phyloP scores from a whole-genome alignment of 2,329 filamentous ascomycete genomes.

The Penicillium sp. region DNA sequence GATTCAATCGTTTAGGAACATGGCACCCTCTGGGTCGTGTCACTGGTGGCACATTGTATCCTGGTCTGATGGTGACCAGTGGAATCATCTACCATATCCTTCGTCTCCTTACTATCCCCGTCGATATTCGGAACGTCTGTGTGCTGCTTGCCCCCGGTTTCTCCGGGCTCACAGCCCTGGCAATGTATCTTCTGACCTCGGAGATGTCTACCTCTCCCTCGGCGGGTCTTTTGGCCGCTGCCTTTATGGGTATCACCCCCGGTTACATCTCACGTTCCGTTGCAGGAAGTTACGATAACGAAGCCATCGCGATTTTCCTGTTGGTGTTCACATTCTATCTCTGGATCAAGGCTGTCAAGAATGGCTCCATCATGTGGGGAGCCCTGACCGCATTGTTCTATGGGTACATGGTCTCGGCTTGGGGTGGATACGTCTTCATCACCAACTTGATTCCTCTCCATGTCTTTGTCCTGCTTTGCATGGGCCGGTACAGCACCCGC shows the following conservation, averaged over 20 bases:
- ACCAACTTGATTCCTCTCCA: slow-evolving; percentile 95
- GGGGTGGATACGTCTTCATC: slow-evolving; percentile 99
- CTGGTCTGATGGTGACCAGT: slow-evolving; percentile 98
- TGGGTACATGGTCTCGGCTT: slow-evolving; percentile 99
- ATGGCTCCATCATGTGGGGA: slow-evolving; percentile 95
- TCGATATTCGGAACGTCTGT: slow-evolving; percentile 98
- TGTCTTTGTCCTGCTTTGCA: slow-evolving; percentile 88
- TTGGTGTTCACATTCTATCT: slow-evolving; percentile 98
- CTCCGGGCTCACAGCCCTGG: slow-evolving; percentile 90
- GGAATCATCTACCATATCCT: slow-evolving; percentile 95
- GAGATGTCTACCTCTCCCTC: slow-evolving; percentile 97
- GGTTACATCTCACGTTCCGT: slow-evolving; percentile 98
- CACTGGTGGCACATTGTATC: slow-evolving; percentile 97
- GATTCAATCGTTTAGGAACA: slow-evolving; percentile 61
- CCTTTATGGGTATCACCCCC: slow-evolving; percentile 96
- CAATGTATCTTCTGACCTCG: slow-evolving; percentile 90
- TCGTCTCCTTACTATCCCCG: slow-evolving; percentile 81
- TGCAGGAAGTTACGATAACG: slow-evolving; percentile 98
- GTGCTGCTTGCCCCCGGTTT: slow-evolving; percentile 93
- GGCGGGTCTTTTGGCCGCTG: slow-evolving; percentile 88
- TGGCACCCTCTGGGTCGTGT: slow-evolving; percentile 99
- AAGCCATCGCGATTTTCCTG: slow-evolving; percentile 98
- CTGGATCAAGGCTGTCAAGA: slow-evolving; percentile 98
- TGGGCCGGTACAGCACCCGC: slow-evolving; percentile 93
- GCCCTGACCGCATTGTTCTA: slow-evolving; percentile 94